A percentile compares a stretch with the other conserved stretches of the same genome.
phyloP scores from a whole-genome alignment of 164 flowering plant species.

The Cinnamomum chago region DNA sequence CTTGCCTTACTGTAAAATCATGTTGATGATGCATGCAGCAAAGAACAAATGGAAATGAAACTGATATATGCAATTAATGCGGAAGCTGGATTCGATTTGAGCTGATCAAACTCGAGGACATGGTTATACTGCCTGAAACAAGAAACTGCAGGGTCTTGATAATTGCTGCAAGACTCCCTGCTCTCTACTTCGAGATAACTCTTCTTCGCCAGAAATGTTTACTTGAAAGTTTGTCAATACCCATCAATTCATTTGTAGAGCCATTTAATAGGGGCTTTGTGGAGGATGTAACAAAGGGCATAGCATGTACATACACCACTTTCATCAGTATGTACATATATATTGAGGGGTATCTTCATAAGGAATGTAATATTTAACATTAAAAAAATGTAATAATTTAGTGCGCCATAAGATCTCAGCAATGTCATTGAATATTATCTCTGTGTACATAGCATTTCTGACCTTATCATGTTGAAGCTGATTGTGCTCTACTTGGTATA shows the following conservation, averaged over 20 bases:
- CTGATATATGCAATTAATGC: constrained; percentile 84
- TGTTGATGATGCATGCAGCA: constrained; percentile 42
- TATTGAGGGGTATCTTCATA: background rate
- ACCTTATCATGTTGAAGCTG: no score
- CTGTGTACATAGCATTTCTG: no score
- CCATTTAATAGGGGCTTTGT: background rate
- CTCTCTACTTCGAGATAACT: background rate
- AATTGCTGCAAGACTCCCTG: background rate
- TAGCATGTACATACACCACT: background rate
- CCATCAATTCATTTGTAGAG: background rate
- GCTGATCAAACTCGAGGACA: constrained; percentile 29
- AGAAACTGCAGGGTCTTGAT: background rate
- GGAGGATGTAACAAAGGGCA: background rate
- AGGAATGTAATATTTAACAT: background rate
- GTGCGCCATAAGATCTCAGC: background rate
- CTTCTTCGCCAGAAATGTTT: background rate
- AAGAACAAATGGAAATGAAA: constrained; percentile 79
- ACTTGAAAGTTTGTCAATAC: background rate
- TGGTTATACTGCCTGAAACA: background rate
- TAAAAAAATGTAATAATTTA: background rate
- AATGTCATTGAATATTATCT: no score
- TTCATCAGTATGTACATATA: background rate
- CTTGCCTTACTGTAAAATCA: no score
- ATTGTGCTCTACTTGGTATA: no score
- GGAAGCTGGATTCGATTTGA: constrained; percentile 94